Evolutionary conservation across 192 early-diverging fungal species (phyloP), one percentile per base, ranked within the genome.

Genomic region (Dispira parvispora): DNA sequence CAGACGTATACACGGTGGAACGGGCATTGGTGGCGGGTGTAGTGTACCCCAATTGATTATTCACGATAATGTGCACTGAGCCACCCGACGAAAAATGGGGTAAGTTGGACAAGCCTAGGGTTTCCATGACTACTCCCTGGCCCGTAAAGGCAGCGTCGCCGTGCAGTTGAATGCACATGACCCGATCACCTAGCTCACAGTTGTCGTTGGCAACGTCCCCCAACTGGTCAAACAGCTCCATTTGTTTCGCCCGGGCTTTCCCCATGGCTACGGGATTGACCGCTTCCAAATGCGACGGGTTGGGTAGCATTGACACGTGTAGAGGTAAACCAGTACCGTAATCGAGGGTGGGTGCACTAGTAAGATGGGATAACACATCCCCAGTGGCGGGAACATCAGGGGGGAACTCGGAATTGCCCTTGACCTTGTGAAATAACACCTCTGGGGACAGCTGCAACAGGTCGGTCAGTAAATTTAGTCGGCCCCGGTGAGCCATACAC

Each of bases 21-120:
- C 95, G 86, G 0, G 93, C 89, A 67, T 98, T 98, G 66, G 87
- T 85, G 11, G 90, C 88, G 14, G 91, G 92, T n/a, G 93, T 98
- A 0, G 93, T 98, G 75, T 95, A 98, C 28, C 88, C 88, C 55
- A 98, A 84, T 75, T 98, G 95, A 75, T 98, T 98, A 71, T 98
- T 98, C 67, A 98, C 91, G 52, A 98, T 95, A 64, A 98, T 79
- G 66, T 98, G 95, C n/a, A 98, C 71, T 4, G 90, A 91, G 20
- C 95, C 95, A 69, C 95, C 95, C 1, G 87, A 87, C 11, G 88
- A 88, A 73, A 88, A 98, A 65, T 96, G 95, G 8, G 95, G 92
- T 52, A 98, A 72, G 67, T 96, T 96, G 20, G 95, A 96, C 28
- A 98, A 69, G 8, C 91, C 92, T 44, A 98, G 75, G n/a, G 91